Evolutionary conservation across 1,284 basidiomycete species (phyloP).

Genomic region (Cryptococcus amylolentus): DNA sequence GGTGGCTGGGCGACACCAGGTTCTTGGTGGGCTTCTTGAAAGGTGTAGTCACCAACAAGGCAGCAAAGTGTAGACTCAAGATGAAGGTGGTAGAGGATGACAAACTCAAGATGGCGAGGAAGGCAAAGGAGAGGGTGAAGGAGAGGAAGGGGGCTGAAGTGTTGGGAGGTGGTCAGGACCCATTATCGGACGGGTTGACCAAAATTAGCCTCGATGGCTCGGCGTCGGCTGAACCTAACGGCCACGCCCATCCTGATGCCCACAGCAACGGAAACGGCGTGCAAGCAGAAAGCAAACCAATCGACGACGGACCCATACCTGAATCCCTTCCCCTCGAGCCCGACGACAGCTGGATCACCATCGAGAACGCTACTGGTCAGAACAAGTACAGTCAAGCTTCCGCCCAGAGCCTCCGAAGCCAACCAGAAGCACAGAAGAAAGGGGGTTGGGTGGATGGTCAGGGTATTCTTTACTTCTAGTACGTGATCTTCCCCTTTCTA

Average conservation of each 20-base stretch:
- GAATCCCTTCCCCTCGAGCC: conserved; percentile 30
- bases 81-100: conserved; percentile 69
- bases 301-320: conserved; percentile 24
- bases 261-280: not conserved
- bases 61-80: conserved; percentile 66
- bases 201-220: not conserved
- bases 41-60: conserved; percentile 65
- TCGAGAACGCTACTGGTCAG: conserved; percentile 22
- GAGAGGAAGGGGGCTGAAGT: conserved; percentile 7
- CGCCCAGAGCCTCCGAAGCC: conserved; percentile 1
- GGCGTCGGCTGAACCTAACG: not conserved
- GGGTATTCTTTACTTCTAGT: conserved; percentile 67
- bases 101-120: conserved; percentile 63
- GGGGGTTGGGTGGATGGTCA: conserved; percentile 64
- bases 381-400: too few species aligned
- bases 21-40: conserved; percentile 80
- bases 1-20: conserved; percentile 90
- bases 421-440: conserved; percentile 4
- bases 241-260: not conserved
- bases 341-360: conserved; percentile 40
- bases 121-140: conserved; percentile 29
- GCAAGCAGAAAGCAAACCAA: not conserved
- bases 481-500: conserved; percentile 50
- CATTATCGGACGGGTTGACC: conserved; percentile 7
- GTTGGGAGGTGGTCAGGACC: conserved; percentile 18